Evolutionary conservation across 2,329 filamentous ascomycete species (phyloP), one percentile per base, ranked within the genome.

Genomic region (Aspergillus awamori): DNA sequence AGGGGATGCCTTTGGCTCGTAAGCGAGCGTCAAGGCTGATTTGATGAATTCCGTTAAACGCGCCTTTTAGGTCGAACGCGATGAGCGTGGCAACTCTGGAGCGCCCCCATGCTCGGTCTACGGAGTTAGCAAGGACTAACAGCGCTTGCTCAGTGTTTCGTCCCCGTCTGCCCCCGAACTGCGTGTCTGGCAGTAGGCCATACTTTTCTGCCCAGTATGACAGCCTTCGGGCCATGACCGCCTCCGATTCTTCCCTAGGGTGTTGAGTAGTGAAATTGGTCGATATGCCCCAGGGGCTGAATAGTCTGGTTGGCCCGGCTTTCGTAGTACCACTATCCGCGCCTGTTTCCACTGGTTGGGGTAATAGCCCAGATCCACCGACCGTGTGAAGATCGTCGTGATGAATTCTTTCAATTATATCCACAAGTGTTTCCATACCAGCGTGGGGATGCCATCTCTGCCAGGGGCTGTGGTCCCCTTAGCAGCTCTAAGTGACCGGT

Each of bases 271-370:
- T 41, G 67, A 72, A 47, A 73, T 74, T 15, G 63, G 70, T 8
- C 63, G 61, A 36, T 72, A 72, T 10, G 67, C 66, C 39, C 66
- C 62, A 0, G 66, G 61, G 2, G 65, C 26, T 22, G 59, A 60
- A 53, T 74, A 74, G 54, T 73, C 64, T 24, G 53, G 61, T 45
- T 72, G 70, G 5, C 63, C 60, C 3, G 65, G 69, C 45, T 74
- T 74, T 20, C 66, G 55, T 28, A 72, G 54, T 2, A 69, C 63
- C 6, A 71, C 51, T 33, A 72, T 70, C n/a, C 60, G 61, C 17
- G 61, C 65, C 13, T 17, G 56, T 68, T 58, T 71, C 60, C 57
- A 53, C 26, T 54, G 48, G n/a, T n/a, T n/a, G 3, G 64, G 69
- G 51, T 69, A 60, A 49, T 71, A 47, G 26, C 65, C 64, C n/a